Conservation (phyloP, 2,329 filamentous ascomycete genomes). For the Cladosporium sp. region DNA sequence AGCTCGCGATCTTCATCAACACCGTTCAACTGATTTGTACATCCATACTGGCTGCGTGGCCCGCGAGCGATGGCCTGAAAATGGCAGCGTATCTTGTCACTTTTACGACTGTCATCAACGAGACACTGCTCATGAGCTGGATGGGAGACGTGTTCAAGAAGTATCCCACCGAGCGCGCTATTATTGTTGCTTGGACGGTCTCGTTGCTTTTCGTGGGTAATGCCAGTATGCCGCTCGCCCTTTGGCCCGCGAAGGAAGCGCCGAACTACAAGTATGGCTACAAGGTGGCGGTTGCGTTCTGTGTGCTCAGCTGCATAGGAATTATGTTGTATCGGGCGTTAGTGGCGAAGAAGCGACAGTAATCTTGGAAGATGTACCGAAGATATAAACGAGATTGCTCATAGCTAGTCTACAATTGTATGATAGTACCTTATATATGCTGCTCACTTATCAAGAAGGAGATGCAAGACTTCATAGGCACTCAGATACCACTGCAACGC, state of each 20-base stretch:
- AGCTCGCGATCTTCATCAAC: conserved; percentile 22
- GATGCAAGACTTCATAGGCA: not conserved
- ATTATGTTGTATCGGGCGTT: not conserved
- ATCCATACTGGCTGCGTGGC: conserved; percentile 9
- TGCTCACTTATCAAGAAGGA: too few relatives aligned
- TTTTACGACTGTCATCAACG: conserved; percentile 14
- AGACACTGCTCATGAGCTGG: conserved; percentile 19
- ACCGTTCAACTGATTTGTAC: conserved; percentile 10
- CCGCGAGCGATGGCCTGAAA: conserved; percentile 1
- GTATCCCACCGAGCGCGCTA: conserved; percentile 10
- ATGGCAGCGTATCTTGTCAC: conserved; percentile 10
- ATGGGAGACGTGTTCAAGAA: conserved; percentile 15
- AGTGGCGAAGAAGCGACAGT: conserved; percentile 13
- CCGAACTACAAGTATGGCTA: conserved; percentile 18
- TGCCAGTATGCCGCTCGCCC: conserved; percentile 14
- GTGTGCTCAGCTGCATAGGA: conserved; percentile 16
- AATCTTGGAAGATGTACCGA: not conserved
- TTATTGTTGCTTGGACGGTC: conserved; percentile 17
- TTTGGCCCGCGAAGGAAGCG: conserved; percentile 16
- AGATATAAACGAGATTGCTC: not conserved
- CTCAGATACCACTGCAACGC: not conserved
- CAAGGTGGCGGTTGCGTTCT: conserved; percentile 14
- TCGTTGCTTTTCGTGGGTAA: conserved; percentile 18
- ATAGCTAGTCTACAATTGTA: conserved; percentile 1
- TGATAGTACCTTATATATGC: too few relatives aligned